A percentile compares a stretch with the other conserved stretches of the same genome.
phyloP scores from a whole-genome alignment of 768 basidiomycete genomes.

The Lentinula raphanica region DNA sequence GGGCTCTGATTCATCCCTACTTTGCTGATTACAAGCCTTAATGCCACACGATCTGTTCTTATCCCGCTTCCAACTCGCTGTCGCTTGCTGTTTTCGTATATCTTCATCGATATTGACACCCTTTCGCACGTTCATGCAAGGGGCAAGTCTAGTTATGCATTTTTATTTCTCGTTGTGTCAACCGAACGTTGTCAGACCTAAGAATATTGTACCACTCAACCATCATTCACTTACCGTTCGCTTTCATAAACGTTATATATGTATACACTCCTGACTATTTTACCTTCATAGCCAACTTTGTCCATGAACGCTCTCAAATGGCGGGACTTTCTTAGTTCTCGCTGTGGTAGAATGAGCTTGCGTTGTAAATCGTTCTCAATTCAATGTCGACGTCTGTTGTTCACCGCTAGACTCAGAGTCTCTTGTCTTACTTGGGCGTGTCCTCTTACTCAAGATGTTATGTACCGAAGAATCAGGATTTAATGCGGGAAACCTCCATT shows the following conservation, averaged over 20 bases:
- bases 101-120: neutral
- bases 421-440: too few relatives aligned
- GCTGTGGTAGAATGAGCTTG: neutral
- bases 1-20: slow-evolving; percentile 47
- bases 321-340: neutral
- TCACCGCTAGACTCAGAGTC: too few relatives aligned
- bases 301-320: neutral
- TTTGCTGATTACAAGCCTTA: slow-evolving; percentile 36
- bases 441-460: too few relatives aligned
- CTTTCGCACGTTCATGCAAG: neutral
- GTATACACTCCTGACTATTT: neutral
- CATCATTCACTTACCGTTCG: neutral
- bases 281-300: neutral
- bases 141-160: neutral
- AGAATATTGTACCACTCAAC: neutral
- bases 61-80: neutral
- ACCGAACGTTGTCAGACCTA: neutral
- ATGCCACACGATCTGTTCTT: neutral
- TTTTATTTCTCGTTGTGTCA: neutral
- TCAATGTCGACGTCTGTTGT: too few relatives aligned
- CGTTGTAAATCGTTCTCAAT: neutral
- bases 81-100: neutral
- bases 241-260: neutral
- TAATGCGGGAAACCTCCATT: too few relatives aligned
- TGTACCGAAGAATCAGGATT: too few relatives aligned